Conservation (phyloP, 1,284 basidiomycete species). For the Stereum hirsutum region DNA sequence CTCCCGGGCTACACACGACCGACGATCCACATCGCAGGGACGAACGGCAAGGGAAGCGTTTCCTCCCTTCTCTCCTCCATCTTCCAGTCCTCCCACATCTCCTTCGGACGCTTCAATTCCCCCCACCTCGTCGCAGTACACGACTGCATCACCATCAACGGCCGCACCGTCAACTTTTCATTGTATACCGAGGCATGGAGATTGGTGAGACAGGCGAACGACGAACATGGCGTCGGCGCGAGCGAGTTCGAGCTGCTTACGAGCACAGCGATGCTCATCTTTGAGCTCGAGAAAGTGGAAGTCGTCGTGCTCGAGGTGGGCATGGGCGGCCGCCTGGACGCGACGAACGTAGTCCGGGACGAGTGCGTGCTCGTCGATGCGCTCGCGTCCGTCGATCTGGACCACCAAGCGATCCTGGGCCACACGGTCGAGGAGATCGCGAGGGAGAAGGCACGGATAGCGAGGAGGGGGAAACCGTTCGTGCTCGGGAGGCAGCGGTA, state of each 20-base stretch:
- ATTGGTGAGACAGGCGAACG: slow-evolving; percentile 45
- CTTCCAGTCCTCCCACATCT: slow-evolving; percentile 45
- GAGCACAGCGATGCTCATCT: slow-evolving; percentile 64
- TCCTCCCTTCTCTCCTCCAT: slow-evolving; percentile 79
- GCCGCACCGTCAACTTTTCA: slow-evolving; percentile 38
- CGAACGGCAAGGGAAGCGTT: slow-evolving; percentile 96
- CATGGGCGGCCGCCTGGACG: slow-evolving; percentile 88
- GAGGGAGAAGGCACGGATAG: slow-evolving; percentile 80
- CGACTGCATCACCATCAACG: slow-evolving; percentile 74
- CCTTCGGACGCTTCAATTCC: slow-evolving; percentile 84
- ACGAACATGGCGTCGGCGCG: slow-evolving; percentile 35
- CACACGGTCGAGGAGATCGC: slow-evolving; percentile 71
- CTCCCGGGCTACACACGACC: slow-evolving; percentile 70
- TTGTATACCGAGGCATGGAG: slow-evolving; percentile 42
- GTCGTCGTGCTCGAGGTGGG: slow-evolving; percentile 90
- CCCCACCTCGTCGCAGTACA: slow-evolving; percentile 80
- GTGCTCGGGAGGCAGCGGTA: slow-evolving; percentile 68
- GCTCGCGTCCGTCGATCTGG: slow-evolving; percentile 82
- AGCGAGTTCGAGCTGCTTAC: slow-evolving; percentile 85
- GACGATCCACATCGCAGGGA: slow-evolving; percentile 90
- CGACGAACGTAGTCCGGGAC: slow-evolving; percentile 83
- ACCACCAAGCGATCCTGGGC: slow-evolving; percentile 90
- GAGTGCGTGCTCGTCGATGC: slow-evolving; percentile 69
- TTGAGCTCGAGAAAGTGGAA: slow-evolving; percentile 64
- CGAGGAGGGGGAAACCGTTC: slow-evolving; percentile 59